A percentile compares a stretch with the other conserved stretches of the same genome.
Evolutionary conservation across 2,329 filamentous ascomycete species (phyloP).

Genomic region (Dothideomycetes sp.): DNA sequence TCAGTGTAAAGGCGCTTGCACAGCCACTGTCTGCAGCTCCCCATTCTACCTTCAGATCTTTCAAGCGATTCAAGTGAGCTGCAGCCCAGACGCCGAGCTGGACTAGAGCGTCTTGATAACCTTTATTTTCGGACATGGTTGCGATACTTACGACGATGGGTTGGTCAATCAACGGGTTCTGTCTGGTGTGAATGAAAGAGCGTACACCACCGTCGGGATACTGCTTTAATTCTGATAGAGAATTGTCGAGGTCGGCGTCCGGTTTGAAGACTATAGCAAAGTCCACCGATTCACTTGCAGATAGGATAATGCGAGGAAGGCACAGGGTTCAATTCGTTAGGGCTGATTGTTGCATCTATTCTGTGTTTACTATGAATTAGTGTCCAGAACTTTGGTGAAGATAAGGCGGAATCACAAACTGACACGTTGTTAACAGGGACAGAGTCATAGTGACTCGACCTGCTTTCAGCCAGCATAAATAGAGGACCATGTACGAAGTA

Average conservation of each 20-base stretch:
- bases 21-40: too few species aligned
- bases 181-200: not conserved
- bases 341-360: not conserved
- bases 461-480: not conserved
- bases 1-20: too few species aligned
- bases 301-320: not conserved
- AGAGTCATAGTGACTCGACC: not conserved
- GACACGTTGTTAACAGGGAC: constrained; percentile 2
- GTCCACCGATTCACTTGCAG: constrained; percentile 1
- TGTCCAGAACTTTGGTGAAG: not conserved
- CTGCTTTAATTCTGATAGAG: not conserved
- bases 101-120: not conserved
- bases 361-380: not conserved
- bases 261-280: not conserved
- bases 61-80: constrained; percentile 3
- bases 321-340: not conserved
- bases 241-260: not conserved
- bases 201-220: not conserved
- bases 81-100: constrained; percentile 6
- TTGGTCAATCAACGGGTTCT: not conserved
- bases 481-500: constrained; percentile 5
- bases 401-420: not conserved
- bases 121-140: constrained; percentile 1
- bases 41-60: too few species aligned
- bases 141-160: constrained; percentile 6